Conservation (phyloP, 108 stramenopile genomes). For the Epipyxis sp. region DNA sequence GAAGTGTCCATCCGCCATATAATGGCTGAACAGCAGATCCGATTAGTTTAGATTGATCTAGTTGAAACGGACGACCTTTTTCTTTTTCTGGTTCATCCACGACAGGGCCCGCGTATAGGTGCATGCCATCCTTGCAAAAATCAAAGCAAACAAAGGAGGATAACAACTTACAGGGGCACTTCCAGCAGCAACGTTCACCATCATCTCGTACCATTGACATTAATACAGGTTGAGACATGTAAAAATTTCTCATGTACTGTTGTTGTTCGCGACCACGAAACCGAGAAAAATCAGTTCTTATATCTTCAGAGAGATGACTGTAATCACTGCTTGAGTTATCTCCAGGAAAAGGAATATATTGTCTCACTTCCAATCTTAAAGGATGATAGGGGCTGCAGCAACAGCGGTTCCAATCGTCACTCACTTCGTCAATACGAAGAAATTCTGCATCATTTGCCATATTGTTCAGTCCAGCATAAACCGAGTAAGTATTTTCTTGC, state of each 20-base stretch:
- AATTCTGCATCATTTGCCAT: constrained; percentile 25
- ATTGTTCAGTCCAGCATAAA: constrained; percentile 32
- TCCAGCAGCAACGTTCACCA: constrained; percentile 39
- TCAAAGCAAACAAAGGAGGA: constrained; percentile 41
- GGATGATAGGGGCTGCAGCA: constrained; percentile 43
- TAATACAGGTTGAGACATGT: constrained; percentile 7
- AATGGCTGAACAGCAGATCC: constrained; percentile 35
- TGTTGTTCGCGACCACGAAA: not conserved
- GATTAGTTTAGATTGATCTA: constrained; percentile 24
- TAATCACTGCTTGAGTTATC: not conserved
- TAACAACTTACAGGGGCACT: constrained; percentile 36
- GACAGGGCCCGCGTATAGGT: constrained; percentile 37
- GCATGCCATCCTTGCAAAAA: constrained; percentile 33
- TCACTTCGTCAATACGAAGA: constrained; percentile 38
- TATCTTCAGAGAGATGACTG: not conserved
- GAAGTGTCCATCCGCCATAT: constrained; percentile 39
- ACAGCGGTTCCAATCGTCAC: constrained; percentile 34
- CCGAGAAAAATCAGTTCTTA: not conserved
- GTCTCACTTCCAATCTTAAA: constrained; percentile 26
- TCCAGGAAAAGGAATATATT: constrained; percentile 3
- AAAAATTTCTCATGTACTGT: not conserved
- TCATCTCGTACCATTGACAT: constrained; percentile 45
- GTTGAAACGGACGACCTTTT: not conserved
- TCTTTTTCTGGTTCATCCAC: constrained; percentile 15
- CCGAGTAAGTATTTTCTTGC: constrained; percentile 43